phyloP scores from a whole-genome alignment of 305 asterid genomes.

The Fraxinus sp. region DNA sequence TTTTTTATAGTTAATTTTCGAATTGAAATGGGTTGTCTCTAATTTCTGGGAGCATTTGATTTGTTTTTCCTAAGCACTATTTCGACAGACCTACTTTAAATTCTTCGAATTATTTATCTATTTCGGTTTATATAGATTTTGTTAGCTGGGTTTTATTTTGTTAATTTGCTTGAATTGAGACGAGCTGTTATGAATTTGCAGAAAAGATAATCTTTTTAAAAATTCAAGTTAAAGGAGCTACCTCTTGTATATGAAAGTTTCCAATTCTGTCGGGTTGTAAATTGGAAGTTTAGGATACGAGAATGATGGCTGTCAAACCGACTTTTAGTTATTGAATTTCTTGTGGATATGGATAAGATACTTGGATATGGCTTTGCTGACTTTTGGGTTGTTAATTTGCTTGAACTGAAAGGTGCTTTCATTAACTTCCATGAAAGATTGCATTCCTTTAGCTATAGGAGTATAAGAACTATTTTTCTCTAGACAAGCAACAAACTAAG shows the following conservation, averaged over 20 bases:
- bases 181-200: neutral
- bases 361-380: slow-evolving; percentile 22
- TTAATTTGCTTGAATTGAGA: neutral
- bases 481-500: neutral
- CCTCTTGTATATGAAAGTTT: neutral
- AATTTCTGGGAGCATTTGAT: neutral
- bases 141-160: neutral
- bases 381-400: slow-evolving; percentile 25
- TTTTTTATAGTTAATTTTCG: slow-evolving; percentile 1
- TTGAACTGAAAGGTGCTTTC: neutral
- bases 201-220: neutral
- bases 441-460: slow-evolving; percentile 17
- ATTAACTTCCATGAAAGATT: slow-evolving; percentile 1
- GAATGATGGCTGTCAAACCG: neutral
- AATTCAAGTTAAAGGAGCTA: neutral
- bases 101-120: neutral
- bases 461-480: slow-evolving; percentile 16
- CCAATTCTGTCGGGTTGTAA: neutral
- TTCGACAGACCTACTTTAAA: neutral
- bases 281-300: neutral
- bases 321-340: slow-evolving; percentile 18
- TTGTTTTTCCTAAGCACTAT: neutral
- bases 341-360: neutral
- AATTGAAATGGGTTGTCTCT: slow-evolving; percentile 18
- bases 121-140: neutral